phyloP scores from a whole-genome alignment of 2,329 filamentous ascomycete species.

The Aquanectria penicillioides region DNA sequence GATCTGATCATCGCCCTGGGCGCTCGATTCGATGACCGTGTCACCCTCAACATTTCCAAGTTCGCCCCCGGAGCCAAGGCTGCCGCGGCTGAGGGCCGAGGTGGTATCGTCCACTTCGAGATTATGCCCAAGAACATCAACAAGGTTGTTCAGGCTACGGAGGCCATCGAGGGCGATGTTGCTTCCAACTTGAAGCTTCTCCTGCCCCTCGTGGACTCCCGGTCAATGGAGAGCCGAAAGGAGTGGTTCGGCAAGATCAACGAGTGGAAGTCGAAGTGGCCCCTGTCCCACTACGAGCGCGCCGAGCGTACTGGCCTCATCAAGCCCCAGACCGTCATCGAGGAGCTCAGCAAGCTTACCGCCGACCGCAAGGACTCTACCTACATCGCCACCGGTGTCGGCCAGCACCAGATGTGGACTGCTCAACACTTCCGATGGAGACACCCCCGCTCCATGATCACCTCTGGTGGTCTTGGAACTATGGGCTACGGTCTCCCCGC shows the following conservation, averaged over 20 bases:
- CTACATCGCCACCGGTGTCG: constrained; percentile 92
- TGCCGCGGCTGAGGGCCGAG: constrained; percentile 84
- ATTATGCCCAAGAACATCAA: constrained; percentile 99
- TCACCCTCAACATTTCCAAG: constrained; percentile 82
- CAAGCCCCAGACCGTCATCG: constrained; percentile 93
- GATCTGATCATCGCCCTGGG: constrained; percentile 96
- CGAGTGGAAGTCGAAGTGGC: constrained; percentile 92
- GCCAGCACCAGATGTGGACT: constrained; percentile 99
- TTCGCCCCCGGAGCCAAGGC: constrained; percentile 90
- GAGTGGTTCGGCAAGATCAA: constrained; percentile 93
- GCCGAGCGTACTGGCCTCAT: constrained; percentile 81
- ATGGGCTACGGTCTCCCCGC: constrained; percentile 97
- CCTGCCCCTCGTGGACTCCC: constrained; percentile 74
- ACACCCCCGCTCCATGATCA: constrained; percentile 91
- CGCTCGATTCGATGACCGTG: constrained; percentile 95
- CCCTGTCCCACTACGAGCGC: constrained; percentile 82
- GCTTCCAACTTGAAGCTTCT: constrained; percentile 80
- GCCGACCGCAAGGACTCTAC: constrained; percentile 83
- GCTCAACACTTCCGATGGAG: constrained; percentile 98
- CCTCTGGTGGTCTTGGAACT: constrained; percentile 84
- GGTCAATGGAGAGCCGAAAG: constrained; percentile 71
- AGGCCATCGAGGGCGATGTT: constrained; percentile 94
- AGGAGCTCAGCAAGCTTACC: constrained; percentile 87
- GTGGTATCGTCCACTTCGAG: constrained; percentile 97
- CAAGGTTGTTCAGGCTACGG: constrained; percentile 96